Percentiles rank a stretch among this genome's conserved stretches.
Conservation (phyloP, 2,329 filamentous ascomycete species). For the Pochonia chlamydosporia region DNA sequence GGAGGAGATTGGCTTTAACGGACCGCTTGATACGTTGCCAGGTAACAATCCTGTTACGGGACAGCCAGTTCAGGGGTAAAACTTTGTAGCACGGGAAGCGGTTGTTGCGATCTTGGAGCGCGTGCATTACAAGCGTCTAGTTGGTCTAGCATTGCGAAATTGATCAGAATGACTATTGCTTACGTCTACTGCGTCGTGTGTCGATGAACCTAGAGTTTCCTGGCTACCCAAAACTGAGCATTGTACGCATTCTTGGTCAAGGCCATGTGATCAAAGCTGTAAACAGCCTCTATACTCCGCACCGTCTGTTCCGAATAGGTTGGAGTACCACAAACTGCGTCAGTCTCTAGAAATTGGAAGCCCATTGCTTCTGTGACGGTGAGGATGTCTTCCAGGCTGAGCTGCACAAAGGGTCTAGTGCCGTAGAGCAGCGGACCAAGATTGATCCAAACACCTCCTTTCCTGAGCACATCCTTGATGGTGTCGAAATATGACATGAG, state of each 20-base stretch:
- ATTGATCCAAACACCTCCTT: conserved; percentile 49
- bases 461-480: conserved; percentile 39
- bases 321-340: conserved; percentile 32
- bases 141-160: background rate
- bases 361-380: conserved; percentile 41
- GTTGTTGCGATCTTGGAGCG: background rate
- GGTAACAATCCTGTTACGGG: conserved; percentile 20
- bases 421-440: conserved; percentile 52
- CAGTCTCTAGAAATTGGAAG: conserved; percentile 42
- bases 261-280: conserved; percentile 44
- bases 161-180: background rate
- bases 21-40: conserved; percentile 17
- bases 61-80: background rate
- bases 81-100: background rate
- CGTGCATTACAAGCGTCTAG: background rate
- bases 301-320: conserved; percentile 37
- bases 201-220: conserved; percentile 1
- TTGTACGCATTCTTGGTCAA: conserved; percentile 47
- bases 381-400: conserved; percentile 48
- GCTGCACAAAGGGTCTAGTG: conserved; percentile 46
- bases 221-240: conserved; percentile 49
- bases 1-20: conserved; percentile 20
- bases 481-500: conserved; percentile 49
- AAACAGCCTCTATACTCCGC: conserved; percentile 41
- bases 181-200: background rate